Evolutionary conservation across 1,284 basidiomycete genomes (phyloP).

Genomic region (Moesziomyces parantarcticus): DNA sequence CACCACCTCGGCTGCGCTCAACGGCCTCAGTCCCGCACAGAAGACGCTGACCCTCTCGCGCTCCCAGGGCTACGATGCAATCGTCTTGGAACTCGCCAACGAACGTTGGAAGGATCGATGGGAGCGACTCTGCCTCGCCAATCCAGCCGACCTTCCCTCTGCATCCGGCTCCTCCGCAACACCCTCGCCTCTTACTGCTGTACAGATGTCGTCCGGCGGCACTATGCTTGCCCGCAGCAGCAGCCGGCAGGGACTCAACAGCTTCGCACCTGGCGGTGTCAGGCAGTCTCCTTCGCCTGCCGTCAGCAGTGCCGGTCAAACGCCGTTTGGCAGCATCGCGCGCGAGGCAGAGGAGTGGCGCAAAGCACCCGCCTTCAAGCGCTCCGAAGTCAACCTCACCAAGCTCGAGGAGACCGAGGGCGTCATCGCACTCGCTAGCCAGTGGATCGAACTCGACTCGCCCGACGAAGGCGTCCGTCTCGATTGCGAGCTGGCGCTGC

Average conservation of each 20-base stretch:
- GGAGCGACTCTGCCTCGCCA: slow-evolving; percentile 82
- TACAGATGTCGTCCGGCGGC: slow-evolving; percentile 21
- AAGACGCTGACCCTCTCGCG: slow-evolving; percentile 43
- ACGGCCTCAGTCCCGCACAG: slow-evolving; percentile 50
- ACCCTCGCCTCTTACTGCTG: slow-evolving; percentile 15
- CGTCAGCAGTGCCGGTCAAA: slow-evolving; percentile 6
- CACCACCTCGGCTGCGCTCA: slow-evolving; percentile 44
- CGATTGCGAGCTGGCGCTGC: slow-evolving; percentile 92
- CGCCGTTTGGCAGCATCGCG: slow-evolving; percentile 28
- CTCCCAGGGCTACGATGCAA: slow-evolving; percentile 71
- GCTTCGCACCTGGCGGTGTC: slow-evolving; percentile 11
- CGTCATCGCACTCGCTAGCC: slow-evolving; percentile 81
- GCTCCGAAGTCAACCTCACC: slow-evolving; percentile 88
- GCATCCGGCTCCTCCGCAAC: slow-evolving; percentile 12
- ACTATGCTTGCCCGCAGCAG: slow-evolving; percentile 50
- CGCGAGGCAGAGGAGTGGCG: slow-evolving; percentile 89
- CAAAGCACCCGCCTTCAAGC: slow-evolving; percentile 79
- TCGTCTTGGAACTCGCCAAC: slow-evolving; percentile 88
- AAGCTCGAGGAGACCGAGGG: slow-evolving; percentile 86
- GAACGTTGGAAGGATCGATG: slow-evolving; percentile 86
- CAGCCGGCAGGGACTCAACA: slow-evolving; percentile 47
- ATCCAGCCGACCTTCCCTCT: slow-evolving; percentile 45
- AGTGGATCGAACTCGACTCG: slow-evolving; percentile 95
- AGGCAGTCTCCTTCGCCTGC: slow-evolving; percentile 28
- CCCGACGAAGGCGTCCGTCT: slow-evolving; percentile 92